Percentiles rank a stretch among this genome's conserved stretches.
Evolutionary conservation across 139 green algal species (phyloP).

Genomic region (Coccomyxa sp.): DNA sequence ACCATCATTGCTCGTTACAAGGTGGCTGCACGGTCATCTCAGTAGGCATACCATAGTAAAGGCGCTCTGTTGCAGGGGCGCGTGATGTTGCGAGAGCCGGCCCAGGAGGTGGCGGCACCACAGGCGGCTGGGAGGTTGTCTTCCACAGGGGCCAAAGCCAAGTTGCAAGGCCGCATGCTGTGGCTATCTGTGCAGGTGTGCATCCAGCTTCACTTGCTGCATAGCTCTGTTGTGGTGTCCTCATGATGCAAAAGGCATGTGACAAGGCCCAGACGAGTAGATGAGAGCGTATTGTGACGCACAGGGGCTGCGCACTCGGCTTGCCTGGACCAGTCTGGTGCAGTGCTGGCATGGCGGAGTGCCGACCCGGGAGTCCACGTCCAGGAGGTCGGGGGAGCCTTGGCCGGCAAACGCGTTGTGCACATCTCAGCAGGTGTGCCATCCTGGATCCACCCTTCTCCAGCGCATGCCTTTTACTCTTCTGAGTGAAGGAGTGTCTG

Average conservation of each 20-base stretch:
- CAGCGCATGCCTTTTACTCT: too few relatives aligned
- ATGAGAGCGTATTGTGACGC: not conserved
- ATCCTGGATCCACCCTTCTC: too few relatives aligned
- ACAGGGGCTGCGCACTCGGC: constrained; percentile 60
- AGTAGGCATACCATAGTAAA: not conserved
- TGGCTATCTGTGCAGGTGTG: not conserved
- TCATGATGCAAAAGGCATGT: not conserved
- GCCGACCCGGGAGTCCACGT: constrained; percentile 48
- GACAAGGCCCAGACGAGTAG: not conserved
- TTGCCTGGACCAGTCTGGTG: constrained; percentile 55
- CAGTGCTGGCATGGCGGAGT: constrained; percentile 67
- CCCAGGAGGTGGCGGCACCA: not conserved
- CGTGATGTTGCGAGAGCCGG: not conserved
- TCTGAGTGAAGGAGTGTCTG: not conserved
- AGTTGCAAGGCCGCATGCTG: constrained; percentile 23
- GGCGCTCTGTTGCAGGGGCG: not conserved
- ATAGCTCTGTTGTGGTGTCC: not conserved
- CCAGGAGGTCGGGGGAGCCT: constrained; percentile 59
- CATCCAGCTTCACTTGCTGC: not conserved
- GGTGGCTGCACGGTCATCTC: not conserved
- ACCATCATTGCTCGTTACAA: not conserved
- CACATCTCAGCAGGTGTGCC: constrained; percentile 46
- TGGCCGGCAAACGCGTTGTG: constrained; percentile 60
- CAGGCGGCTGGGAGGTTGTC: constrained; percentile 2
- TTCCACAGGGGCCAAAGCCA: constrained; percentile 72